Evolutionary conservation across 352 stramenopile species (phyloP).

Genomic region (Pythium plurisporium): DNA sequence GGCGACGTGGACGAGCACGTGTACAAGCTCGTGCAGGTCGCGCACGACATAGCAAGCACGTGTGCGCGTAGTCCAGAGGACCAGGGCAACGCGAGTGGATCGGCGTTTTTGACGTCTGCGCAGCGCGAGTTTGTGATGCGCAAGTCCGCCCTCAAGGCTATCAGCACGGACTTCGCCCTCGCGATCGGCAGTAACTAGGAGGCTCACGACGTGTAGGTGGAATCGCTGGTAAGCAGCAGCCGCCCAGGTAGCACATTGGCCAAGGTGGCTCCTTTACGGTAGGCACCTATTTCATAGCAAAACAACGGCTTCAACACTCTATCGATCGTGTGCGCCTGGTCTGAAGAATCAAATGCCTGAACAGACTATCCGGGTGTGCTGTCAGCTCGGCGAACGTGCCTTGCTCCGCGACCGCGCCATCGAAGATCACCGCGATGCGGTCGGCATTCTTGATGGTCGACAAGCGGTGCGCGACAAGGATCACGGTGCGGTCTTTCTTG

Average conservation of each 20-base stretch:
- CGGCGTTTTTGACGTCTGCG: conserved; percentile 26
- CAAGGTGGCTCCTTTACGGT: too few relatives aligned
- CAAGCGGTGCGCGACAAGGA: conserved; percentile 97
- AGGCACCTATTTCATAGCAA: too few relatives aligned
- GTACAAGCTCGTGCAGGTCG: conserved; percentile 66
- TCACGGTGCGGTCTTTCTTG: conserved; percentile 89
- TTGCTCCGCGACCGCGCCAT: conserved; percentile 84
- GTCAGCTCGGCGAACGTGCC: conserved; percentile 68
- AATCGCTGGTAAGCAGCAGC: too few relatives aligned
- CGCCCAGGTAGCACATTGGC: too few relatives aligned
- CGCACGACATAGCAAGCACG: conserved; percentile 22
- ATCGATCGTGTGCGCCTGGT: too few relatives aligned
- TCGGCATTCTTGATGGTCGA: conserved; percentile 91
- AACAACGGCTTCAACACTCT: too few relatives aligned
- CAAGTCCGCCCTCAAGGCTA: conserved; percentile 33
- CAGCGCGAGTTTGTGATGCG: conserved; percentile 44
- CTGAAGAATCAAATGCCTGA: too few relatives aligned
- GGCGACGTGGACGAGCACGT: conserved; percentile 51
- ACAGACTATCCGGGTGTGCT: conserved; percentile 54
- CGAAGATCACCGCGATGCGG: conserved; percentile 88
- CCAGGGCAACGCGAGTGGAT: not conserved
- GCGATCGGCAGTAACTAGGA: not conserved
- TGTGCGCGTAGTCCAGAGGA: not conserved
- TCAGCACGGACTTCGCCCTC: conserved; percentile 14
- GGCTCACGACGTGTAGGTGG: not conserved